Percentiles rank a stretch among this genome's conserved stretches.
Conservation (phyloP, 345 rosid genomes). For the Lenwebbia sp. region DNA sequence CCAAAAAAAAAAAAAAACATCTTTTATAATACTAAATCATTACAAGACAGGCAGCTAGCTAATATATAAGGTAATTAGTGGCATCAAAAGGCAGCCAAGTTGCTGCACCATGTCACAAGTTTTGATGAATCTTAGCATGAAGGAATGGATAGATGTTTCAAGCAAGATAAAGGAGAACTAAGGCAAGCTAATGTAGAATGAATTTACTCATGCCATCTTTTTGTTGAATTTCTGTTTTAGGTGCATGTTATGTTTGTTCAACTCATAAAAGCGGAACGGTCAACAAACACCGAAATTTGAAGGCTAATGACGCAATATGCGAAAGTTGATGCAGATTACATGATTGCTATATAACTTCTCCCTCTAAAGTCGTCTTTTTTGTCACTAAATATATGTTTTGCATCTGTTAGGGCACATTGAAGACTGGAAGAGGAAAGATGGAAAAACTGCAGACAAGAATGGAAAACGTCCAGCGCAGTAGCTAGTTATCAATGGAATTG, state of each 20-base stretch:
- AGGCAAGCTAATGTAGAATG: neutral
- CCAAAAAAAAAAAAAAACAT: neutral
- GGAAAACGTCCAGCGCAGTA: neutral
- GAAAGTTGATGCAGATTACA: neutral
- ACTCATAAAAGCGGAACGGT: neutral
- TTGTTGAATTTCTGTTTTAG: neutral
- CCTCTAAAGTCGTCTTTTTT: neutral
- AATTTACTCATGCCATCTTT: neutral
- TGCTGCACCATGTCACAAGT: neutral
- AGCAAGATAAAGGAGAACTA: neutral
- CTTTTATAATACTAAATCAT: neutral
- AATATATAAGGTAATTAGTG: neutral
- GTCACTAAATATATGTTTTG: neutral
- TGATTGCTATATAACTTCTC: neutral
- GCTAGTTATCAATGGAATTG: neutral
- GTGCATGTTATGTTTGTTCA: neutral
- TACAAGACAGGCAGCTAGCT: neutral
- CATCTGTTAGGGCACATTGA: neutral
- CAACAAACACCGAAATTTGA: neutral
- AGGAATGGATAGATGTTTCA: neutral
- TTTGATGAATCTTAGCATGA: neutral
- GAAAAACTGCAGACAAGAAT: neutral
- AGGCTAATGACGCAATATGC: neutral
- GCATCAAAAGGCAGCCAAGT: neutral
- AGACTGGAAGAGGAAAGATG: neutral